Conservation (phyloP, 163 green algal genomes). For the Scenedesmus sp. region DNA sequence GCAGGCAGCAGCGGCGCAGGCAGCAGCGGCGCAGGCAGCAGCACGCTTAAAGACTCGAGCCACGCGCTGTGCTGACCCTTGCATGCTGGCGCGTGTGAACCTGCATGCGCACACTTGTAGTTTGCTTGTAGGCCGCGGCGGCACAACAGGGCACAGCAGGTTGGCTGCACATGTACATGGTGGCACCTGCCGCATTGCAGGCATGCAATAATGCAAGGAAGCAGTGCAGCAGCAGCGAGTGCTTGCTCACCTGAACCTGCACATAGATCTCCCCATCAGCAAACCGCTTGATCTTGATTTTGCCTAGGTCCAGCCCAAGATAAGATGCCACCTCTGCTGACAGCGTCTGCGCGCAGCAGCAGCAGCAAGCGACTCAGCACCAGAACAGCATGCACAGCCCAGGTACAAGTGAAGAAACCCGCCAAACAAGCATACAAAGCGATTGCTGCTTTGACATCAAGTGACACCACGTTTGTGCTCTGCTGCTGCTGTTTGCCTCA, state of each 20-base stretch:
- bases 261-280: constrained; percentile 99
- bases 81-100: neutral
- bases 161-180: neutral
- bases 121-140: no score
- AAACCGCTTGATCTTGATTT: constrained; percentile 98
- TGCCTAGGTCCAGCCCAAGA: constrained; percentile 95
- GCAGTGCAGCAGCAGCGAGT: neutral
- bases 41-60: neutral
- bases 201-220: neutral
- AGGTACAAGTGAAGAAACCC: neutral
- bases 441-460: neutral
- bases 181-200: neutral
- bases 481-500: neutral
- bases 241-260: constrained; percentile 71
- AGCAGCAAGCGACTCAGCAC: neutral
- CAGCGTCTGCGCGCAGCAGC: constrained; percentile 8
- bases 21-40: no score
- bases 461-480: no score
- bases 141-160: neutral
- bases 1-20: neutral
- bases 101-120: no score
- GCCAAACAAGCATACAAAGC: neutral
- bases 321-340: constrained; percentile 96
- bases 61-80: no score
- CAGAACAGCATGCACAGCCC: neutral